These are phyloP conservation scores for Amaranthus cruentus DNA, from an alignment of 148 eudicot species.

Conservation along the genomic window DNA sequence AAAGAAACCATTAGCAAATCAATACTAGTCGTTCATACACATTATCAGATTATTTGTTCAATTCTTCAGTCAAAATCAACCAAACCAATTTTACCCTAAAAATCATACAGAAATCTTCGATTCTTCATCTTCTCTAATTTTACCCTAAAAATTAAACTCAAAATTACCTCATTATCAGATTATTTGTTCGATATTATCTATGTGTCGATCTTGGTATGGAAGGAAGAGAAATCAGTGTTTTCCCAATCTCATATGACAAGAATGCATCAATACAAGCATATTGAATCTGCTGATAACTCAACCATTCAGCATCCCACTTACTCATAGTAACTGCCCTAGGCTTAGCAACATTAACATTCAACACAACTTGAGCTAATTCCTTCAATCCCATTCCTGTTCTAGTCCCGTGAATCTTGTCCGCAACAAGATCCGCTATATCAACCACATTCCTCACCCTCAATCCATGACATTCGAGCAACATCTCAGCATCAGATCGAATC, in stretches of 20 bases:
- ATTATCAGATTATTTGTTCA: too few relatives aligned
- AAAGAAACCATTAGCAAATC: too few relatives aligned
- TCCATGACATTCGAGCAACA: constrained; percentile 31
- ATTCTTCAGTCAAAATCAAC: too few relatives aligned
- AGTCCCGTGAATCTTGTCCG: neutral
- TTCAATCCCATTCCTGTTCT: constrained; percentile 37
- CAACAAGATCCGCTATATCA: constrained; percentile 14
- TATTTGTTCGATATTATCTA: too few relatives aligned
- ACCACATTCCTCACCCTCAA: constrained; percentile 2
- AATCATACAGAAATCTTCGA: too few relatives aligned
- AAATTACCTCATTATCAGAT: too few relatives aligned
- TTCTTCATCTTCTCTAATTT: too few relatives aligned
- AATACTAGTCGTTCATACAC: too few relatives aligned
- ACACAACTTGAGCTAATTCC: constrained; percentile 29
- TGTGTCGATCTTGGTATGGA: neutral
- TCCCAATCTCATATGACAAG: constrained; percentile 36
- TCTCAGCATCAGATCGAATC: constrained; percentile 33
- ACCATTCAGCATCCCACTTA: constrained; percentile 45
- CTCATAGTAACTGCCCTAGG: constrained; percentile 49
- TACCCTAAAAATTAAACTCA: too few relatives aligned
- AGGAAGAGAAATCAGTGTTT: constrained; percentile 16
- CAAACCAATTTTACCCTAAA: too few relatives aligned
- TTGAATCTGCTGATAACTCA: constrained; percentile 34
- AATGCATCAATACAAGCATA: constrained; percentile 55
- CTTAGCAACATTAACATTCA: constrained; percentile 42